These are phyloP conservation scores for Dipodascopsis tothii DNA, from an alignment of 805 yeast genomes.

Conservation along the genomic window DNA sequence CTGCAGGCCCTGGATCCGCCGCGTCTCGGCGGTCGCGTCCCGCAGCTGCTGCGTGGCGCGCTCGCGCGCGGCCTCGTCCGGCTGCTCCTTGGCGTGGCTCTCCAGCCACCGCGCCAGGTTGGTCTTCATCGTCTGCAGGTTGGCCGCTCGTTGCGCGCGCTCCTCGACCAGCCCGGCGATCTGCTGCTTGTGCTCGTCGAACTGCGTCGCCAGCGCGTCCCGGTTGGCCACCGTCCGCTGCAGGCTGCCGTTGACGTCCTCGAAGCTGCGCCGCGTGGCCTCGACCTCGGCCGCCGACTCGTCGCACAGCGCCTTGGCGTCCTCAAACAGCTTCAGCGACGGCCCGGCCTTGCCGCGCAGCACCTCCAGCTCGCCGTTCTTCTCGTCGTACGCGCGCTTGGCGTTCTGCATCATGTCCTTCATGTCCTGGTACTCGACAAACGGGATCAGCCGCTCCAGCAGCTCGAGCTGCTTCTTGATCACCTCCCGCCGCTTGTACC, in stretches of 20 bases:
- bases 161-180: background rate
- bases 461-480: slow-evolving; percentile 10
- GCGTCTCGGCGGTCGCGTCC: background rate
- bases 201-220: slow-evolving; percentile 35
- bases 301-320: slow-evolving; percentile 30
- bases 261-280: slow-evolving; percentile 27
- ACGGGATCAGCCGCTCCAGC: slow-evolving; percentile 8
- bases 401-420: slow-evolving; percentile 28
- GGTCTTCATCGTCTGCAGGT: background rate
- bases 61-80: background rate
- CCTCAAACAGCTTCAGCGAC: slow-evolving; percentile 33
- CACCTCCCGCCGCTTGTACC: slow-evolving; percentile 29
- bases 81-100: background rate
- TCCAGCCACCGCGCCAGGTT: background rate
- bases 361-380: slow-evolving; percentile 7
- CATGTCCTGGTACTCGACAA: slow-evolving; percentile 10
- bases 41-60: background rate
- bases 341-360: slow-evolving; percentile 9
- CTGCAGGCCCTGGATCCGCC: background rate
- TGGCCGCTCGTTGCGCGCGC: background rate
- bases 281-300: slow-evolving; percentile 34
- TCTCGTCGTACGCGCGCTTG: slow-evolving; percentile 20
- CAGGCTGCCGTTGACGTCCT: slow-evolving; percentile 23
- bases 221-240: slow-evolving; percentile 4
- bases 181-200: slow-evolving; percentile 2